Conservation (phyloP, 768 basidiomycete species). For the Cantharellus anzutake region DNA sequence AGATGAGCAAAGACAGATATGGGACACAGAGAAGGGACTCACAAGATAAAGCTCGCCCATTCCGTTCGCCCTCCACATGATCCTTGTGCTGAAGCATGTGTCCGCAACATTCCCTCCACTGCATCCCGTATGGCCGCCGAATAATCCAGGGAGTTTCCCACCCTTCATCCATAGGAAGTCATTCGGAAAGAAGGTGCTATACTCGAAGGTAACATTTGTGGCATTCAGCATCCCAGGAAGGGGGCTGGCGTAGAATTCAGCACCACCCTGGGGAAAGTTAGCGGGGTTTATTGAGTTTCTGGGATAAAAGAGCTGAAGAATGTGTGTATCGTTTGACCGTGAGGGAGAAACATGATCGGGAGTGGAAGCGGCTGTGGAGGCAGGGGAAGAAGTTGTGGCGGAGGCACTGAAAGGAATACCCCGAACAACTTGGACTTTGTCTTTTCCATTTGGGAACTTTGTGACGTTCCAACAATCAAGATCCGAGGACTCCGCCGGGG, state of each 20-base stretch:
- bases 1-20: background rate
- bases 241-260: conserved; percentile 44
- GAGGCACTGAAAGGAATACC: background rate
- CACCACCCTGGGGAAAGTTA: conserved; percentile 43
- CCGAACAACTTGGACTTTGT: background rate
- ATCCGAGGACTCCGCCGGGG: background rate
- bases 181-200: conserved; percentile 57
- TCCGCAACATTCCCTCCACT: conserved; percentile 56
- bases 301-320: conserved; percentile 50
- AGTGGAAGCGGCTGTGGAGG: background rate
- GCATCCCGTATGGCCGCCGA: conserved; percentile 30
- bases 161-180: conserved; percentile 64
- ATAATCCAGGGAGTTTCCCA: conserved; percentile 73
- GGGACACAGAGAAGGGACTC: conserved; percentile 13
- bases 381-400: background rate
- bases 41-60: conserved; percentile 47
- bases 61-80: conserved; percentile 51
- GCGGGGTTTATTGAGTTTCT: conserved; percentile 49
- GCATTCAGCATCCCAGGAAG: conserved; percentile 19
- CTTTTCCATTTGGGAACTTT: background rate
- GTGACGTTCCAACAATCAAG: background rate
- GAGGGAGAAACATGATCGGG: background rate
- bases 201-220: conserved; percentile 35
- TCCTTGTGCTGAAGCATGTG: conserved; percentile 62
- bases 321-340: conserved; percentile 15